phyloP scores from a whole-genome alignment of 768 basidiomycete species.

The Podaxis sp. region DNA sequence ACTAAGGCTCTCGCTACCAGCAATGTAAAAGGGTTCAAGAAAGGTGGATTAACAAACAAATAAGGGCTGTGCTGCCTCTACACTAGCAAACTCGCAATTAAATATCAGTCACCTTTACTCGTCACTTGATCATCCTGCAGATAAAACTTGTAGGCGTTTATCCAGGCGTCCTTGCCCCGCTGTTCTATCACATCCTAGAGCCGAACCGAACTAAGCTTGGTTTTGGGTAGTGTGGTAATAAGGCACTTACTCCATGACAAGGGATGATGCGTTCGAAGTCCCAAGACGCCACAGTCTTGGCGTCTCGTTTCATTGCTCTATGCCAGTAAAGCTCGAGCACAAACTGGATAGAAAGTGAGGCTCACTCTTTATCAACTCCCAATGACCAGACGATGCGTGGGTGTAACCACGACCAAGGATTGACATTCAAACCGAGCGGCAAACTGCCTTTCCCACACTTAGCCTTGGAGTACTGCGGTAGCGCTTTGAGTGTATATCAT shows the following conservation, averaged over 20 bases:
- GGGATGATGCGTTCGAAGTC: slow-evolving; percentile 74
- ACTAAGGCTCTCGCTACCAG: too few relatives aligned
- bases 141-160: slow-evolving; percentile 36
- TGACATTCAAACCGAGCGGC: slow-evolving; percentile 28
- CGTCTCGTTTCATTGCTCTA: slow-evolving; percentile 62
- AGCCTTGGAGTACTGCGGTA: slow-evolving; percentile 39
- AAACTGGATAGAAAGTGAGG: slow-evolving; percentile 4
- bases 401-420: slow-evolving; percentile 37
- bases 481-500: not conserved
- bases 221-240: not conserved
- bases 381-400: slow-evolving; percentile 32
- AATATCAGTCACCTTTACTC: not conserved
- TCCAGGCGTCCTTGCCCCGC: slow-evolving; percentile 57
- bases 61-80: too few relatives aligned
- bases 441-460: slow-evolving; percentile 21
- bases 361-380: slow-evolving; percentile 40
- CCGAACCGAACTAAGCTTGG: not conserved
- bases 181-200: slow-evolving; percentile 59
- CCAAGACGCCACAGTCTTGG: slow-evolving; percentile 67
- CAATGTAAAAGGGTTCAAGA: too few relatives aligned
- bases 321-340: not conserved
- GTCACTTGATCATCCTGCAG: slow-evolving; percentile 13
- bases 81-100: too few relatives aligned
- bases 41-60: too few relatives aligned
- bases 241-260: slow-evolving; percentile 52